Base-by-base conservation (phyloP, 306 rosid species). In the Astragalus membranaceus region DNA sequence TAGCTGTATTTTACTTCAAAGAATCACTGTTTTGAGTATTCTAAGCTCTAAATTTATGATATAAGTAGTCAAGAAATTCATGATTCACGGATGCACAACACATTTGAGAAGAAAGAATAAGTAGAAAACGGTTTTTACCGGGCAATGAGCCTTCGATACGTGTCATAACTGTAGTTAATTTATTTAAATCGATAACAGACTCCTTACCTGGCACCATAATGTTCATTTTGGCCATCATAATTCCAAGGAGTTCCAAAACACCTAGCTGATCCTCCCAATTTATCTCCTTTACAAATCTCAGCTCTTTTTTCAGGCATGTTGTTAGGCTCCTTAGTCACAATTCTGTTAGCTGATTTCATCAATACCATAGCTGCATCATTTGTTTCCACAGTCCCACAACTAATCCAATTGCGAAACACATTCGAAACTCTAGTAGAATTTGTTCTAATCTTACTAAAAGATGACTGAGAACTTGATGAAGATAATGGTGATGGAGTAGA, bases 391-490 rank as follows among this genome's bases (percentile, higher is more conserved):
- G 54, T 75, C 11, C 96, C 83, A 51, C 98, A 88, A 32, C 76
- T 67, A 12, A 92, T 82, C 83, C 73, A 77, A 53, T 88, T 88
- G n/a, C 83, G 85, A 46, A 92, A 63, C 75, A 80, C 71, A 35
- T 54, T 61, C 41, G 96, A 80, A 42, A 89, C 85, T 63, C 79
- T 80, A 9, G 73, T 57, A 3, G 91, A 84, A 70, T 83, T 75
- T 77, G 82, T 88, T 72, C 79, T 86, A 39, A 72, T 68, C 84
- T 78, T 86, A 17, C 47, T 75, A 13, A 72, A 72, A 1, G 92
- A 50, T 7, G 87, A 57, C 10, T 76, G 69, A 0, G 76, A 76
- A 1, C 79, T 32, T 0, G 91, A 61, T 4, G 76, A 76, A 1
- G 81, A 39, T 0, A 91, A 56, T 4, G 88, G 64, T 5, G 81